Conservation (phyloP, 441 rosid species). For the Melastoma candidum region DNA sequence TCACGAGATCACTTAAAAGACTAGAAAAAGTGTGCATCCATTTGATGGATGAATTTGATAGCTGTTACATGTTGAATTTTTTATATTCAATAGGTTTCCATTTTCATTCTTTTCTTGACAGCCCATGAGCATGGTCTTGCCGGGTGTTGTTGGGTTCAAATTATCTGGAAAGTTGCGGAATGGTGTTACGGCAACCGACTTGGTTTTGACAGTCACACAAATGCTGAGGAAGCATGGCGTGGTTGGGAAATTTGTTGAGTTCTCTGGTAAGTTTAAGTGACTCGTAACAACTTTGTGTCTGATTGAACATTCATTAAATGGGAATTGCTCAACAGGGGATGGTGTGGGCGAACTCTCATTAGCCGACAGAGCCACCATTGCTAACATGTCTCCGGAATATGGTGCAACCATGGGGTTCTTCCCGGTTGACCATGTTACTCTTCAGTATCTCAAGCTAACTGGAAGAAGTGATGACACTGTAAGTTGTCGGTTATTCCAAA, state of each 20-base stretch:
- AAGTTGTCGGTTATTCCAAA: constrained; percentile 20
- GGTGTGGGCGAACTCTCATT: constrained; percentile 90
- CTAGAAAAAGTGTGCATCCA: too few species aligned
- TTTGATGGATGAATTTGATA: too few species aligned
- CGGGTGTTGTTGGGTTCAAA: constrained; percentile 99
- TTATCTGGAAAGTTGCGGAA: constrained; percentile 64
- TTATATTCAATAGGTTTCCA: constrained; percentile 5
- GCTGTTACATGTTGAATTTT: too few species aligned
- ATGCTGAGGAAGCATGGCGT: constrained; percentile 99
- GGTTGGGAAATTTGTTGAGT: constrained; percentile 98
- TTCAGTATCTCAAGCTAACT: constrained; percentile 91
- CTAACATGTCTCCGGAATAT: constrained; percentile 99
- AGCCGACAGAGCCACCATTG: constrained; percentile 99
- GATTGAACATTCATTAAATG: not conserved
- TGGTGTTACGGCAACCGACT: constrained; percentile 98
- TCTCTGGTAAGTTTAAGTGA: constrained; percentile 53
- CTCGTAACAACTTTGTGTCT: constrained; percentile 10
- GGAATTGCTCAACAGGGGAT: constrained; percentile 40
- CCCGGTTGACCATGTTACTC: constrained; percentile 96
- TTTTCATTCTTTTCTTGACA: constrained; percentile 22
- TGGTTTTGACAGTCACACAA: constrained; percentile 96
- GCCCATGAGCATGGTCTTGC: constrained; percentile 99
- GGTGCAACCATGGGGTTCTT: constrained; percentile 99
- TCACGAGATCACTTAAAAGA: too few species aligned
- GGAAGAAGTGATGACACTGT: constrained; percentile 98